phyloP scores from a whole-genome alignment of 345 rosid genomes.

The Rhizophora apiculata region DNA sequence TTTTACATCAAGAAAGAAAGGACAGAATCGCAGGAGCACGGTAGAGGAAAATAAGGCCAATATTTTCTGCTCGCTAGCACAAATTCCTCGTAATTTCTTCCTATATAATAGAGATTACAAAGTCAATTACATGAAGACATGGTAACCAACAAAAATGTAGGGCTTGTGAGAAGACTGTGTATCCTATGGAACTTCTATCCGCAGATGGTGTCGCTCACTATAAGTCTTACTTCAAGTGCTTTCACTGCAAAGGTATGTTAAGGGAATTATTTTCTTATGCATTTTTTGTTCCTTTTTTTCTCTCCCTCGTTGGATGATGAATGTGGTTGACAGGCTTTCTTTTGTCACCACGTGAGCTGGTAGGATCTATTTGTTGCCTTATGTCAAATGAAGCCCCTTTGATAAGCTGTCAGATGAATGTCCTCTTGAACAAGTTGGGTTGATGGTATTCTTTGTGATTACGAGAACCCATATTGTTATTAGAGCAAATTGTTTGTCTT shows the following conservation, averaged over 20 bases:
- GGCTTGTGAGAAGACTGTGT: slow-evolving; percentile 91
- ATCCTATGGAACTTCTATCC: slow-evolving; percentile 83
- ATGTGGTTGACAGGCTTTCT: too few species aligned
- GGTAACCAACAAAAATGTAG: slow-evolving; percentile 97
- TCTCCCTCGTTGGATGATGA: too few species aligned
- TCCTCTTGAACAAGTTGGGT: not conserved
- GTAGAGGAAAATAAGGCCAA: too few species aligned
- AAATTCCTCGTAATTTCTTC: too few species aligned
- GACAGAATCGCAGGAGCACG: too few species aligned
- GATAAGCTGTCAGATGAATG: not conserved
- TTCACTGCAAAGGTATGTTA: slow-evolving; percentile 89
- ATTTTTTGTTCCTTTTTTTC: not conserved
- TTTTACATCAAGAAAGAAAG: too few species aligned
- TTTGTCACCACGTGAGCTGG: not conserved
- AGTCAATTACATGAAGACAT: too few species aligned
- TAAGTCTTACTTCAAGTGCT: slow-evolving; percentile 90
- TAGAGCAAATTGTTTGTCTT: not conserved
- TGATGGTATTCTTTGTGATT: not conserved
- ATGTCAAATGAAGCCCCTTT: not conserved
- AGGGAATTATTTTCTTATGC: slow-evolving; percentile 37
- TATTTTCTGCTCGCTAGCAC: too few species aligned
- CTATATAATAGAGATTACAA: too few species aligned
- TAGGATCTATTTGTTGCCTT: not conserved
- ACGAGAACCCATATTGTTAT: not conserved
- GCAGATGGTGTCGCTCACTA: slow-evolving; percentile 86